Evolutionary conservation across 495 filamentous ascomycete genomes (phyloP).

Genomic region (Poronia punctata): DNA sequence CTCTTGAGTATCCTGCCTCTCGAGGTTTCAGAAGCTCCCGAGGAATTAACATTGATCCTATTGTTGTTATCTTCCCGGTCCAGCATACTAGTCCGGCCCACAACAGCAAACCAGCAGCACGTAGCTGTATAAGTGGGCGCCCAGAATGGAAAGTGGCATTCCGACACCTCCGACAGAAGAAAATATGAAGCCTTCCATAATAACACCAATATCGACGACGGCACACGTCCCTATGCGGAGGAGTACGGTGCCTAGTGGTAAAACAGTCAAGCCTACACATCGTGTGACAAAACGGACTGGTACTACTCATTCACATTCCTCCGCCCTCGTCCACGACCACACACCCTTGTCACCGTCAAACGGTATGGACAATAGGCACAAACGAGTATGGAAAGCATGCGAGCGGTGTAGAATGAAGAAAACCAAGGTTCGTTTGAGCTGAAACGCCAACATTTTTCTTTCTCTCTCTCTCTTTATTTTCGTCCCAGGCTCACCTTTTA

Average conservation of each 20-base stretch:
- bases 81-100: too few species aligned
- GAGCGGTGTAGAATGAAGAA: slow-evolving; percentile 68
- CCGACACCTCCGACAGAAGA: slow-evolving; percentile 42
- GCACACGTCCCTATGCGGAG: slow-evolving; percentile 13
- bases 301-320: slow-evolving; percentile 20
- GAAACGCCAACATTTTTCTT: neutral
- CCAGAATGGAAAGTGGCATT: slow-evolving; percentile 37
- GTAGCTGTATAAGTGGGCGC: slow-evolving; percentile 11
- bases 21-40: too few species aligned
- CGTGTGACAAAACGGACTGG: slow-evolving; percentile 24
- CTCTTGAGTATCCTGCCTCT: too few species aligned
- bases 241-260: slow-evolving; percentile 19
- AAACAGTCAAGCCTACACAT: slow-evolving; percentile 27
- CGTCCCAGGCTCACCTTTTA: slow-evolving; percentile 8
- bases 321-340: slow-evolving; percentile 30
- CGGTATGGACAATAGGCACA: slow-evolving; percentile 45
- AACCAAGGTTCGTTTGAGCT: slow-evolving; percentile 49
- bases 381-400: slow-evolving; percentile 65
- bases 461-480: neutral
- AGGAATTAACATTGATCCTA: neutral
- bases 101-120: too few species aligned
- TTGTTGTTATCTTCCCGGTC: neutral
- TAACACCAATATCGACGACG: too few species aligned
- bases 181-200: slow-evolving; percentile 25
- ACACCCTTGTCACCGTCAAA: slow-evolving; percentile 21